These are phyloP conservation scores for Diphasiastrum complanatum DNA, from an alignment of 83 land plant genomes.

Conservation along the genomic window DNA sequence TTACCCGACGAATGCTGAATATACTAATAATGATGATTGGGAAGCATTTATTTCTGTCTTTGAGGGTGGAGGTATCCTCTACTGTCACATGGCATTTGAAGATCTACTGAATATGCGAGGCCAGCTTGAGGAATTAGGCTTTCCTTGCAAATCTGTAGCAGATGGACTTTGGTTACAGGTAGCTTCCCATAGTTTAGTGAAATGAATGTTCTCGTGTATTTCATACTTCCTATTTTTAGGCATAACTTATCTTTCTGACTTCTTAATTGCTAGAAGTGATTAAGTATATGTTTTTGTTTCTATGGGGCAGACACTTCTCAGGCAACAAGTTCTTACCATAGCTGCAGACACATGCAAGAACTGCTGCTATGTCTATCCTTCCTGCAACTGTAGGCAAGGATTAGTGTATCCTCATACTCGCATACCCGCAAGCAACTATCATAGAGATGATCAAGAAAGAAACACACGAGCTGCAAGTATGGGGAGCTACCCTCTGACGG, in stretches of 20 bases:
- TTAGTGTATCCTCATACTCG: conserved; percentile 53
- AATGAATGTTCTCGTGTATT: not conserved
- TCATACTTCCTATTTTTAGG: not conserved
- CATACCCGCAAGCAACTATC: conserved; percentile 32
- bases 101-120: conserved; percentile 73
- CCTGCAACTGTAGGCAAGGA: conserved; percentile 67
- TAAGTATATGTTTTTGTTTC: conserved; percentile 2
- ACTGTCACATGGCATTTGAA: conserved; percentile 94
- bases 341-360: conserved; percentile 82
- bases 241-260: not conserved
- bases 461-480: conserved; percentile 30
- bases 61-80: conserved; percentile 89
- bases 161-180: conserved; percentile 99
- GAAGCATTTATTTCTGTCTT: conserved; percentile 71
- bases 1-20: conserved; percentile 39
- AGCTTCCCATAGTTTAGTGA: not conserved
- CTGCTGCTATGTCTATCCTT: conserved; percentile 49
- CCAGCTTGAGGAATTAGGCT: conserved; percentile 87
- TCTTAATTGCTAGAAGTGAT: too few relatives aligned
- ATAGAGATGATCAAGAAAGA: conserved; percentile 62
- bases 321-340: conserved; percentile 65
- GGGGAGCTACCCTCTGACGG: conserved; percentile 46
- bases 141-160: conserved; percentile 88
- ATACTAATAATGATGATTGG: conserved; percentile 54
- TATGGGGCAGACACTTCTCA: conserved; percentile 74